Conservation (phyloP, 371 early-diverging fungal species). For the Spraguea lophii region DNA sequence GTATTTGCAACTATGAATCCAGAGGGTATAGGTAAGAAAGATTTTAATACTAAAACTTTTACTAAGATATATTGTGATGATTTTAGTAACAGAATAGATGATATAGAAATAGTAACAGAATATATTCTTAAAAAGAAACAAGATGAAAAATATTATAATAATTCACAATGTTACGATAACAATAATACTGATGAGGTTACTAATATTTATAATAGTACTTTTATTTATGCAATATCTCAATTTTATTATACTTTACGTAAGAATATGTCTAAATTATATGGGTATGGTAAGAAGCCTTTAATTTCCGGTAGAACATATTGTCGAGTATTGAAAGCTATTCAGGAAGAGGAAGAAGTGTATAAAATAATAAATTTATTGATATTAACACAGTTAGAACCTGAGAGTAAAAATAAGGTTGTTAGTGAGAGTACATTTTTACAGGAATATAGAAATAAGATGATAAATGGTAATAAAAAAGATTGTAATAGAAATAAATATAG, state of each 20-base stretch:
- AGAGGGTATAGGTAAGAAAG: conserved; percentile 88
- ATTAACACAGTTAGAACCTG: too few relatives aligned
- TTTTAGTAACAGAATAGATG: conserved; percentile 46
- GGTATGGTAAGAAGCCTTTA: conserved; percentile 66
- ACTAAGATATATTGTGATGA: conserved; percentile 14
- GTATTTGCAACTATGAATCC: conserved; percentile 99
- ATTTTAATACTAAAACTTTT: conserved; percentile 47
- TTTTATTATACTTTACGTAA: conserved; percentile 62
- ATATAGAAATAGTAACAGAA: conserved; percentile 58
- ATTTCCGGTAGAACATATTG: conserved; percentile 76
- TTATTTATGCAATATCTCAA: conserved; percentile 48
- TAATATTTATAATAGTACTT: conserved; percentile 17
- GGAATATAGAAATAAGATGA: too few relatives aligned
- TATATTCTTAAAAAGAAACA: conserved; percentile 50
- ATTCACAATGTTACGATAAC: conserved; percentile 39
- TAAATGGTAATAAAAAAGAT: too few relatives aligned
- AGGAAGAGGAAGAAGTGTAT: too few relatives aligned
- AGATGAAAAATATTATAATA: conserved; percentile 48
- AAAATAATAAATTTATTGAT: too few relatives aligned
- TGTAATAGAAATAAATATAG: too few relatives aligned
- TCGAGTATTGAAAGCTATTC: conserved; percentile 62
- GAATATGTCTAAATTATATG: conserved; percentile 56
- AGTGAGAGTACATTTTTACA: too few relatives aligned
- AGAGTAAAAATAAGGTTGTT: too few relatives aligned
- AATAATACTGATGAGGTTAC: background rate